These are phyloP conservation scores for Colletotrichum camelliae DNA, from an alignment of 2,329 filamentous ascomycete genomes.

Conservation along the genomic window DNA sequence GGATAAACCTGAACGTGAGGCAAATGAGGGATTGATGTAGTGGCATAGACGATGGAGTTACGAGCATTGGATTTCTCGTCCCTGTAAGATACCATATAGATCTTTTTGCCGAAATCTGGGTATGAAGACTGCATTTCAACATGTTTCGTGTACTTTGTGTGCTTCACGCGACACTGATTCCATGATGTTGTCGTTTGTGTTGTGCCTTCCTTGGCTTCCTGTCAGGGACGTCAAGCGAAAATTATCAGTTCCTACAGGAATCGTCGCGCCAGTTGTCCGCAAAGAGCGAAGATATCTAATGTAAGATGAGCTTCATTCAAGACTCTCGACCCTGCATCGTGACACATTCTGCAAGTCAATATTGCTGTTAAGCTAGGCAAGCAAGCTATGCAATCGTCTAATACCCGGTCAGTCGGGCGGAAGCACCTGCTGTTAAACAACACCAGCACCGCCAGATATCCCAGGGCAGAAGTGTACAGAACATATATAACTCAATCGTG, in stretches of 20 bases:
- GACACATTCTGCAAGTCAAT: background rate
- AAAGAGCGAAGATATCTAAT: background rate
- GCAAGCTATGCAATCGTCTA: background rate
- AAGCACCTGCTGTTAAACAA: background rate
- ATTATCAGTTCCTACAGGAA: background rate
- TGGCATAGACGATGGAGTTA: background rate
- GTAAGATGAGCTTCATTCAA: background rate
- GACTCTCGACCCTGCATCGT: background rate
- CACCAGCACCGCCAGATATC: rapidly evolving
- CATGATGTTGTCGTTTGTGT: background rate
- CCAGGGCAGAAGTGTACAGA: background rate
- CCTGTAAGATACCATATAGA: background rate
- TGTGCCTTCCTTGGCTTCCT: background rate
- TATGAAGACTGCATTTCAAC: too few relatives aligned
- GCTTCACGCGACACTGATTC: background rate
- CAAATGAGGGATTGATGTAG: conserved; percentile 73
- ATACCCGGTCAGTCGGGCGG: background rate
- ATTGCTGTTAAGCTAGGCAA: background rate
- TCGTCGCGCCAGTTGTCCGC: background rate
- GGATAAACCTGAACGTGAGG: conserved; percentile 90
- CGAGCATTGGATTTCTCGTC: background rate
- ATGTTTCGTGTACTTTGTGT: background rate
- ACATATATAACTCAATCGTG: background rate
- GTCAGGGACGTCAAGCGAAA: background rate
- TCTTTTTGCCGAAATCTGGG: background rate